Evolutionary conservation across 2,329 filamentous ascomycete species (phyloP), one percentile per base, ranked within the genome.

Genomic region (Trichoderma simmonsii): DNA sequence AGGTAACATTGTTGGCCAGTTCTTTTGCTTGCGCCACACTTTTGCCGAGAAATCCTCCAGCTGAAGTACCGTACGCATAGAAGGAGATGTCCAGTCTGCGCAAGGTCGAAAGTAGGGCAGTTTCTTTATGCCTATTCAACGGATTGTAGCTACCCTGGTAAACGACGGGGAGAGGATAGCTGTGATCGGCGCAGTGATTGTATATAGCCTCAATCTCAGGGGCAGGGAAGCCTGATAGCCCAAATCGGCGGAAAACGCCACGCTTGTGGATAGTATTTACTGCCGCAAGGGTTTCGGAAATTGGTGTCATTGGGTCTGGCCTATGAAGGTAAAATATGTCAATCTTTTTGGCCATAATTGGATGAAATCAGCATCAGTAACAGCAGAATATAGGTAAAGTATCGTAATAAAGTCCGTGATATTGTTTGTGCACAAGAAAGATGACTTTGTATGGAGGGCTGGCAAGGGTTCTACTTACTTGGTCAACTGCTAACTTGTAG

Each of bases 41-140:
- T 48, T 74, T 74, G 28, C 72, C 65, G n/a, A 74, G 69, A 61
- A 74, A 74, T 24, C 73, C 73, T 26, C 73, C 72, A 26, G 73
- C 73, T 39, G 73, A 73, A 24, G 73, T 65, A 34, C 73, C 69
- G 51, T 73, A 74, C n/a, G 72, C 73, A 64, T 74, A 73, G 48
- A 74, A 73, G n/a, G 72, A 71, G 26, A 74, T 73, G 15, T 69
- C 57, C n/a, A 74, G 48, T 51, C 36, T 67, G 14, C 73, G 72
- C 36, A 74, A 68, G 18, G 72, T 73, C 34, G 51, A 59, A 24
- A 74, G 39, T 3, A 74, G 61, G 18, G 32, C 39, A 57, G 54
- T 70, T 66, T 74, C 73, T 51, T 74, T 74, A 34, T 72, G 59
- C 26, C 73, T 60, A 65, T 43, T 67, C 28, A 74, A 61, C 28